A percentile compares a stretch with the other conserved stretches of the same genome.
Conservation (phyloP, 2,329 filamentous ascomycete genomes). For the Samsoniella hepiali region DNA sequence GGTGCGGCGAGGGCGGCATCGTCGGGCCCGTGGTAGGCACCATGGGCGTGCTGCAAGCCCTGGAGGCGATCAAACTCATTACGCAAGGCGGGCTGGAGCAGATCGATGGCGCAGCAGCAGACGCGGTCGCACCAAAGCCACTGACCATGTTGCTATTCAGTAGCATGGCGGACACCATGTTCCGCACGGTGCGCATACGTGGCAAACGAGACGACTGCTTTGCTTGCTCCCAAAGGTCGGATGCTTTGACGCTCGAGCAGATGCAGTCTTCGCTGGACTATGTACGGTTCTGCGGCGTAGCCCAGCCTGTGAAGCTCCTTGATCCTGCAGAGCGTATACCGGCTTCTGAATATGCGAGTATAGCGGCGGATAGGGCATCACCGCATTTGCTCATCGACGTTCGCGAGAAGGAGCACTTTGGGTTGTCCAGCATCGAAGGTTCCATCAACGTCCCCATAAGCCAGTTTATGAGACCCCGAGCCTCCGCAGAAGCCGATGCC, state of each 20-base stretch:
- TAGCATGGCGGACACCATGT: constrained; percentile 44
- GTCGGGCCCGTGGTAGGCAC: constrained; percentile 86
- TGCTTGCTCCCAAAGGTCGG: constrained; percentile 65
- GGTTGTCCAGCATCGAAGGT: constrained; percentile 71
- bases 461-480: constrained; percentile 50
- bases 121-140: constrained; percentile 26
- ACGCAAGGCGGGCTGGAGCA: constrained; percentile 36
- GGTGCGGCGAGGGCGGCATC: constrained; percentile 90
- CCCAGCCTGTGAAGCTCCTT: constrained; percentile 54
- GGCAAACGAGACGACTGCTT: constrained; percentile 67
- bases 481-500: constrained; percentile 23
- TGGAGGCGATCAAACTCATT: constrained; percentile 85
- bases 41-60: constrained; percentile 89
- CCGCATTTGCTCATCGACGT: constrained; percentile 72
- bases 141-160: constrained; percentile 48
- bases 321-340: constrained; percentile 64
- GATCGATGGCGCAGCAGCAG: constrained; percentile 3
- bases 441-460: constrained; percentile 66
- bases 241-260: constrained; percentile 56
- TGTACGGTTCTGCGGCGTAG: constrained; percentile 75
- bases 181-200: constrained; percentile 73
- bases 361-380: constrained; percentile 19
- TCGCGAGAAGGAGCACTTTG: constrained; percentile 78
- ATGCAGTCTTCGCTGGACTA: constrained; percentile 72
- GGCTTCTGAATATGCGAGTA: constrained; percentile 54